Conservation (phyloP, 2,329 filamentous ascomycete species). For the Pleurostoma richardsiae region DNA sequence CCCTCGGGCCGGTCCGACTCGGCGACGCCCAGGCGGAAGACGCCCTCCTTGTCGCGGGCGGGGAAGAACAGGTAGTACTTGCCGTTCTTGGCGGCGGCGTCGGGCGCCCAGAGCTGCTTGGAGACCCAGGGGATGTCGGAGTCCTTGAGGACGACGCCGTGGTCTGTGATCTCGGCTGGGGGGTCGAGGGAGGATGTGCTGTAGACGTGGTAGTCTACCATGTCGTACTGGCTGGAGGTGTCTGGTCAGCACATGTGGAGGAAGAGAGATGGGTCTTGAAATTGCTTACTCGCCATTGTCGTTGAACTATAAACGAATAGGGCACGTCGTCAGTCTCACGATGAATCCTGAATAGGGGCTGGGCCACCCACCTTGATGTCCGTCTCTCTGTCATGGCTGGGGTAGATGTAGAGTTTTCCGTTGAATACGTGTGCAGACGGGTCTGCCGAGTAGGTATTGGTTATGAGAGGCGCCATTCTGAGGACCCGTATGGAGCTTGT, state of each 20-base stretch:
- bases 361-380: slow-evolving; percentile 41
- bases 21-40: slow-evolving; percentile 74
- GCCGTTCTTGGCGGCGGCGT: slow-evolving; percentile 62
- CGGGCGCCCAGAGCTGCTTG: slow-evolving; percentile 78
- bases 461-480: slow-evolving; percentile 57
- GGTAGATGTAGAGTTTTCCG: slow-evolving; percentile 71
- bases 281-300: slow-evolving; percentile 62
- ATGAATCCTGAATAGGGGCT: too few species aligned
- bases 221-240: slow-evolving; percentile 60
- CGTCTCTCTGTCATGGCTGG: slow-evolving; percentile 74
- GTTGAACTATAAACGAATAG: slow-evolving; percentile 45
- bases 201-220: slow-evolving; percentile 80
- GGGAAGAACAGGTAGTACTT: slow-evolving; percentile 77
- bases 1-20: slow-evolving; percentile 59
- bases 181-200: slow-evolving; percentile 46
- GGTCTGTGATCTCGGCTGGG: slow-evolving; percentile 60
- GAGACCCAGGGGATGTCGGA: slow-evolving; percentile 70
- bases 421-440: slow-evolving; percentile 79
- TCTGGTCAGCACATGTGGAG: too few species aligned
- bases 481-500: too few species aligned
- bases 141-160: slow-evolving; percentile 62
- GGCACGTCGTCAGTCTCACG: too few species aligned
- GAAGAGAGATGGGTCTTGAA: too few species aligned
- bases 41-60: slow-evolving; percentile 61
- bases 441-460: slow-evolving; percentile 74